phyloP scores from a whole-genome alignment of 768 basidiomycete species.

The Calocera cornea region DNA sequence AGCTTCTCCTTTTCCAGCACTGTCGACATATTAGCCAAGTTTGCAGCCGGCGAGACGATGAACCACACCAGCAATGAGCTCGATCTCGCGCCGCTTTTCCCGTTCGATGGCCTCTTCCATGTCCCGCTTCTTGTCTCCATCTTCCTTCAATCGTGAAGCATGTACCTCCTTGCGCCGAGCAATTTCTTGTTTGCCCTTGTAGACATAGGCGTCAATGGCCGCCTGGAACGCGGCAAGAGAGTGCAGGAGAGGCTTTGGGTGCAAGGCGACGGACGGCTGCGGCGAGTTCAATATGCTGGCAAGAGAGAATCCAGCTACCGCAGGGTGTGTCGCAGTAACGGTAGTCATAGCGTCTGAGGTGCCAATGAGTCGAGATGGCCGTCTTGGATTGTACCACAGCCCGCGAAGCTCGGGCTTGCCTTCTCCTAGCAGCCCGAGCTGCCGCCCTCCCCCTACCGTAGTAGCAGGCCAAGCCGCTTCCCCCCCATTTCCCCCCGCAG shows the following conservation, averaged over 20 bases:
- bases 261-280: not conserved
- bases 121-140: not conserved
- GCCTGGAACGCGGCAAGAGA: conserved; percentile 8
- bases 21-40: not conserved
- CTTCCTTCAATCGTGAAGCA: not conserved
- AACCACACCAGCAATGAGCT: conserved; percentile 6
- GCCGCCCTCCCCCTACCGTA: no score
- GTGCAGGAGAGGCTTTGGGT: conserved; percentile 10
- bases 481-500: no score
- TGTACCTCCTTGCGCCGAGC: conserved; percentile 8
- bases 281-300: not conserved
- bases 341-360: not conserved
- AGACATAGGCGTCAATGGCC: conserved; percentile 10
- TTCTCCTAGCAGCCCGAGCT: no score
- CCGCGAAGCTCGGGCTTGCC: no score
- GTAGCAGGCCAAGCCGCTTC: no score
- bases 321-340: not conserved
- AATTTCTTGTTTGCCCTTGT: conserved; percentile 13
- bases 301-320: not conserved
- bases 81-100: conserved; percentile 8
- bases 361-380: no score
- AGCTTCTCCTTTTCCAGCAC: conserved; percentile 12
- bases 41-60: not conserved
- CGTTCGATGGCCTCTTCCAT: conserved; percentile 1
- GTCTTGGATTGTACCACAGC: not conserved